Base-by-base conservation (phyloP, 129 eudicot species). In the Helianthus tuberosus region DNA sequence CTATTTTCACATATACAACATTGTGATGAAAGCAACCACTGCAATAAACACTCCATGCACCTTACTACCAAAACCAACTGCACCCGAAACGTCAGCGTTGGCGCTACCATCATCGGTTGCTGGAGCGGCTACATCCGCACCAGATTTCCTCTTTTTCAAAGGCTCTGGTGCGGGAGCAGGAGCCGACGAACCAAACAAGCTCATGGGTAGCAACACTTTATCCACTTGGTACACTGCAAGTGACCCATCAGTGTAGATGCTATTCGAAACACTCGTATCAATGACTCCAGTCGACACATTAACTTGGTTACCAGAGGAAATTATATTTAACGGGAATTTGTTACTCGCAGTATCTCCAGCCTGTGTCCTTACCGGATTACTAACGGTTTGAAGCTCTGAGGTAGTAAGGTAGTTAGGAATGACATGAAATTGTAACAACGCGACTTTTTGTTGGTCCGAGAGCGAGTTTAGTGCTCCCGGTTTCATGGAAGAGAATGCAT, bases 181-280 rank as follows among this genome's bases (percentile, higher is more conserved):
- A 0, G 96, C 25, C 1, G 74, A 73, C 1, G 86, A 25, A 52
- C 84, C 88, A 61, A 89, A 89, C 47, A 93, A 17, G 29, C 86
- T 81, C 86, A 84, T 17, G 13, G 98, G 96, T 53, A 85, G 83
- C 57, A 93, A 81, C 65, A 93, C 96, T 63, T 82, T 80, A 15
- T 93, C 98, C 25, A 93, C 95, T 44, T 87, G 90, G 75, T 93
- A 93, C 44, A 93, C 92, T 0, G 95, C 96, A 17, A 89, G 86
- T 47, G 86, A 74, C 8, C 68, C 71, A 62, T 93, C 98, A 5
- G 88, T 87, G 70, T 89, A 89, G 6, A 93, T 64, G 0, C 87
- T 70, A 64, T 88, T 88, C 0, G 82, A 81, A 51, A 93, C 87
- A 0, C 90, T 84, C n/a, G 98, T 84, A 46, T 89, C 84, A 20